phyloP scores from a whole-genome alignment of 257 asterid genomes.

The Leonotis leonurus region DNA sequence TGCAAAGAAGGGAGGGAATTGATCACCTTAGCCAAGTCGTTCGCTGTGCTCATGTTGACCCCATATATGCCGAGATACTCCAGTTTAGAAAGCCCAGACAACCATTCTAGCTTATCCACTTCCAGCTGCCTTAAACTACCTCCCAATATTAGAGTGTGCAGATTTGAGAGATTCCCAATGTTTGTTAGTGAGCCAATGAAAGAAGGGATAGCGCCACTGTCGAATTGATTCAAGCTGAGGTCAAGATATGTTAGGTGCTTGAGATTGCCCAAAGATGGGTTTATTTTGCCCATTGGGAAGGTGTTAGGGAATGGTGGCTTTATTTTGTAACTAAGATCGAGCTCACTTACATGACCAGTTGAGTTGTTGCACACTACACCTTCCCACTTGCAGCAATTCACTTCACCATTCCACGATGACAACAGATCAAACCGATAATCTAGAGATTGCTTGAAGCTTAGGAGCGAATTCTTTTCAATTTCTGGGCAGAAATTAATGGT shows the following conservation, averaged over 20 bases:
- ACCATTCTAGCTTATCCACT: background rate
- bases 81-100: background rate
- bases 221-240: background rate
- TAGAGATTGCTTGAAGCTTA: background rate
- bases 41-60: background rate
- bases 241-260: conserved; percentile 20
- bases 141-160: background rate
- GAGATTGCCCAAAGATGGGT: conserved; percentile 16
- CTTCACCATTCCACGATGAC: background rate
- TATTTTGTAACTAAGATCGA: conserved; percentile 1
- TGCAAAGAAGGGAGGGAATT: background rate
- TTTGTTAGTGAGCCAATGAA: conserved; percentile 9
- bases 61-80: background rate
- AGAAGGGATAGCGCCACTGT: conserved; percentile 11
- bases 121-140: background rate
- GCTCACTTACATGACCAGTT: background rate
- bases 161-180: conserved; percentile 12
- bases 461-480: too few relatives aligned
- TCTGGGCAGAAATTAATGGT: too few relatives aligned
- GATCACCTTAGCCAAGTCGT: background rate
- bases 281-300: background rate
- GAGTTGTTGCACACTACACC: too few relatives aligned
- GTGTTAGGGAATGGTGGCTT: too few relatives aligned
- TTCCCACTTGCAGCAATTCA: too few relatives aligned
- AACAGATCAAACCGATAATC: background rate